phyloP scores from a whole-genome alignment of 2,329 filamentous ascomycete species.

The Ceratocystis colombiana region DNA sequence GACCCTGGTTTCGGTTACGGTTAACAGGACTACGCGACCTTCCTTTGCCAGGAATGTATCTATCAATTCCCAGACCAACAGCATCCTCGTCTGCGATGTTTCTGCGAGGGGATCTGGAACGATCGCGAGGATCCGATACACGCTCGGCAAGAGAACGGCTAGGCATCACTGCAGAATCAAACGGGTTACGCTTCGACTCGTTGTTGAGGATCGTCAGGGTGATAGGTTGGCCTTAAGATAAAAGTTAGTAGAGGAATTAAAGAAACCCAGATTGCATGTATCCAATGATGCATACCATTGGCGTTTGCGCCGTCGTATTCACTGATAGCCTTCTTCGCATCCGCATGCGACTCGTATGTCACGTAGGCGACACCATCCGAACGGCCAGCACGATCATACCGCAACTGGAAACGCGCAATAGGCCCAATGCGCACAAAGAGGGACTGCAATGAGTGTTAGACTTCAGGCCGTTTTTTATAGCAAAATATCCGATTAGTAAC shows the following conservation, averaged over 20 bases:
- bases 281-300: constrained; percentile 46
- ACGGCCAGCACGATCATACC: constrained; percentile 80
- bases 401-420: constrained; percentile 56
- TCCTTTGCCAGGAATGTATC: constrained; percentile 59
- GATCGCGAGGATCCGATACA: constrained; percentile 50
- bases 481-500: constrained; percentile 19
- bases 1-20: constrained; percentile 34
- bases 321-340: constrained; percentile 63
- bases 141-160: constrained; percentile 51
- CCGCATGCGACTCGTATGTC: constrained; percentile 59
- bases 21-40: constrained; percentile 48
- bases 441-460: constrained; percentile 8
- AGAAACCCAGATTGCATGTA: neutral
- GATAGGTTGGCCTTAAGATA: constrained; percentile 60
- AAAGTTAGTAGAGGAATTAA: neutral
- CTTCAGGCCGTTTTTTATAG: neutral
- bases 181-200: constrained; percentile 44
- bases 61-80: constrained; percentile 59
- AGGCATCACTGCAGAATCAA: constrained; percentile 46
- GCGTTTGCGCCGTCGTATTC: constrained; percentile 88
- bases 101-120: constrained; percentile 49
- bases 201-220: constrained; percentile 55
- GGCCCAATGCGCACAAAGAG: constrained; percentile 71
- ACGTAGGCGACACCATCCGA: constrained; percentile 79
- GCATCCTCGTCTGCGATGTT: constrained; percentile 46